Conservation (phyloP, 2,329 filamentous ascomycete genomes). For the Dactylellina sp. region DNA sequence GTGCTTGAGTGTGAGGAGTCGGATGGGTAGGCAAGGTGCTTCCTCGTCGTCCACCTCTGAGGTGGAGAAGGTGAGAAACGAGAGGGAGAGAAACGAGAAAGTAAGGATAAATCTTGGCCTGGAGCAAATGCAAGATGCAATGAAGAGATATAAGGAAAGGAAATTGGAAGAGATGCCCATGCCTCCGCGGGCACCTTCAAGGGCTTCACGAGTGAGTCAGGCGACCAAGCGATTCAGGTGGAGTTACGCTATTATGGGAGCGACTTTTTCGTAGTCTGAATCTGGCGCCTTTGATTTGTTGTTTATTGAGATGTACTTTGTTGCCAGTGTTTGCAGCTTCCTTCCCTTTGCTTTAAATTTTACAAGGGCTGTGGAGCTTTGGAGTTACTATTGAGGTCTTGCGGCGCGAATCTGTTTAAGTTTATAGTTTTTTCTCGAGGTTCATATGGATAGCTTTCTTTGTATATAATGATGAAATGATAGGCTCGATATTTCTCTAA, state of each 20-base stretch:
- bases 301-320: not conserved
- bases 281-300: constrained; percentile 1
- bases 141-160: constrained; percentile 25
- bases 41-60: no score
- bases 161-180: constrained; percentile 28
- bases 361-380: no score
- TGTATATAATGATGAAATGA: no score
- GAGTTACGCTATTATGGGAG: constrained; percentile 38
- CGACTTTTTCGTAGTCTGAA: constrained; percentile 16
- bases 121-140: constrained; percentile 11
- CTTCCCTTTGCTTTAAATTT: no score
- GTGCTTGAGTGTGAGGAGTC: constrained; percentile 19
- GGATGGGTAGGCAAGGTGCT: not conserved
- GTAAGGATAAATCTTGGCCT: constrained; percentile 16
- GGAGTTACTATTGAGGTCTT: no score
- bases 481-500: no score
- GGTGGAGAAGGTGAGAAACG: not conserved
- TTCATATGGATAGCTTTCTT: no score
- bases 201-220: constrained; percentile 21
- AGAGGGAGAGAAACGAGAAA: constrained; percentile 6
- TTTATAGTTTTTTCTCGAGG: no score
- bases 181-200: constrained; percentile 34
- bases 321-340: no score
- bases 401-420: no score
- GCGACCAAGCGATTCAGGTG: constrained; percentile 28